Base-by-base conservation (phyloP, 2,329 filamentous ascomycete genomes). In the Epichloe typhina region DNA sequence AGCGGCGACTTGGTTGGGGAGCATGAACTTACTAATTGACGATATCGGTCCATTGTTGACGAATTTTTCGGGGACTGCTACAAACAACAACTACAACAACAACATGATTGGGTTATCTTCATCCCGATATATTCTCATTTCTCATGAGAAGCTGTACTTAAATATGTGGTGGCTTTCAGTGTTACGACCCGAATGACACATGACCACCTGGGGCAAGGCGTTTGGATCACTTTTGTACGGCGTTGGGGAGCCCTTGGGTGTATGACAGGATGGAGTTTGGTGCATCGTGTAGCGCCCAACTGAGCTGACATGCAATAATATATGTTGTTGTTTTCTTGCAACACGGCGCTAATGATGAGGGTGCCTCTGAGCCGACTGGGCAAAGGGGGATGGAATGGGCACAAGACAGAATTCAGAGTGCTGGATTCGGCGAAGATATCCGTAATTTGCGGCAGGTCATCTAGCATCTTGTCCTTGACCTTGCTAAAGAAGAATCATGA, bases 141-240 rank as follows among this genome's bases (percentile, higher is more conserved):
- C 13, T 33, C 23, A 33, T 15, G 26, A 21, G 17, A 31, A 23
- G 26, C 8, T 49, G 46, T 46, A 42, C 11, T 44, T 41, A 17
- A 42, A 17, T n/a, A 36, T 33, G 36, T 36, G 13, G 8, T 33
- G 50, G 41, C n/a, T n/a, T 47, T 38, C 39, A 49, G n/a, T 49
- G 15, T 21, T 9, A 12, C 26, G 31, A 23, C 31, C 11, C n/a
- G 37, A 33, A 37, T 36, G 31, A 23, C 37, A 26, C 40, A 37
- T 50, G 46, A 46, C 36, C 4, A 47, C 43, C 15, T 49, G 45
- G 47, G 45, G 50, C 44, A 41, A 42, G 52, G 52, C 49, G 52
- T 53, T 51, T 49, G 49, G 46, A 53, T 46, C 19, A 53, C 41
- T 51, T 51, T 38, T 49, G 46, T 46, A 39, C 12, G 49, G 49